Conservation (phyloP, 2,329 filamentous ascomycete species). For the Monosporascus sp. region DNA sequence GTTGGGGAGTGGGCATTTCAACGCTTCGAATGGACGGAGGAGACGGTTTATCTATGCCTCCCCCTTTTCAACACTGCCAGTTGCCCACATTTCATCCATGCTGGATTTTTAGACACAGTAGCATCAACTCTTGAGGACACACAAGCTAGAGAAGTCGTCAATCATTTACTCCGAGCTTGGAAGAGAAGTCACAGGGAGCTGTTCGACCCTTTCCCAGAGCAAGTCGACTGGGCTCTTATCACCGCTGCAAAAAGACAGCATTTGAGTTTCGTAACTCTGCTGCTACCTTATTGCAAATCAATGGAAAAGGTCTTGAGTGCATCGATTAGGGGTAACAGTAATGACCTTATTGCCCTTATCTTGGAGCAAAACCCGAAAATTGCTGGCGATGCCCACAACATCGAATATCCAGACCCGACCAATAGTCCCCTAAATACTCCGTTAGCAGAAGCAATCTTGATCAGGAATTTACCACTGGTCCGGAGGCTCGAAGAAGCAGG, state of each 20-base stretch:
- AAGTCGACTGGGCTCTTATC: not conserved
- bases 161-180: not conserved
- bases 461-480: not conserved
- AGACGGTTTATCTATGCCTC: not conserved
- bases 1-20: fast-evolving
- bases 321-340: not conserved
- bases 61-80: not conserved
- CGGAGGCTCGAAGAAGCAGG: conserved; percentile 1
- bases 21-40: not conserved
- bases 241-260: not conserved
- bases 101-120: not conserved
- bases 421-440: too few relatives aligned
- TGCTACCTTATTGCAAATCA: not conserved
- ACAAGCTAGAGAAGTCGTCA: not conserved
- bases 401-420: too few relatives aligned
- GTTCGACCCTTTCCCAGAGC: not conserved
- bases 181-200: not conserved
- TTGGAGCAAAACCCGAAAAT: not conserved
- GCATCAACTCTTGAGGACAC: not conserved
- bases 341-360: not conserved
- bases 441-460: not conserved
- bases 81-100: not conserved
- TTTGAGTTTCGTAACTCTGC: not conserved
- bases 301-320: not conserved
- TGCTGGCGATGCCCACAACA: too few relatives aligned